Conservation (phyloP, 192 early-diverging fungal genomes). For the Spizellomyces punctatus region DNA sequence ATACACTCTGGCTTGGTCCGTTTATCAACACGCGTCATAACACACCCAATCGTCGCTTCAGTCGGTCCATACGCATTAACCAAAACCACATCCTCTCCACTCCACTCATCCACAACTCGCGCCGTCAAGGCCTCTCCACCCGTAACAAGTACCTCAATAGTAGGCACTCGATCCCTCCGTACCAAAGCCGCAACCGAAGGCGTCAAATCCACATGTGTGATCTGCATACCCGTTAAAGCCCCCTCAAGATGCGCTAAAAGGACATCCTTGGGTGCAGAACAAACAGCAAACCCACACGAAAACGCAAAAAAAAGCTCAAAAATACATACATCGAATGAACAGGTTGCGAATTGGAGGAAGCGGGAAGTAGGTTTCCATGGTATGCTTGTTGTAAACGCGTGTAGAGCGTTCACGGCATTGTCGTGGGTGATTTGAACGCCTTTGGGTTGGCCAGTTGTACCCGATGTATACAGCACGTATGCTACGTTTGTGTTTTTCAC, state of each 20-base stretch:
- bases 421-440: conserved; percentile 37
- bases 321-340: conserved; percentile 32
- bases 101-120: conserved; percentile 18
- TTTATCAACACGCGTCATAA: conserved; percentile 14
- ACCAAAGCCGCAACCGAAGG: not conserved
- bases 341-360: conserved; percentile 24
- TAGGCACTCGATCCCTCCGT: conserved; percentile 5
- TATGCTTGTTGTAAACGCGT: not conserved
- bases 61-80: conserved; percentile 37
- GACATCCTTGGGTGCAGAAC: conserved; percentile 8
- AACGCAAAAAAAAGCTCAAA: conserved; percentile 33
- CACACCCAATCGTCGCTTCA: conserved; percentile 34
- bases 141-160: not conserved
- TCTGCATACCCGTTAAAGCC: not conserved
- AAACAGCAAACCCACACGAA: conserved; percentile 16
- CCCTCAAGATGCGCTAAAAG: not conserved
- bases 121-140: conserved; percentile 20
- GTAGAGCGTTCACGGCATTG: conserved; percentile 3
- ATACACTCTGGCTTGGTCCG: conserved; percentile 2
- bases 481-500: conserved; percentile 12
- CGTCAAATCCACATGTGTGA: conserved; percentile 10
- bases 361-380: not conserved
- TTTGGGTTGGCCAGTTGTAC: conserved; percentile 47
- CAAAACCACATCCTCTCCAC: conserved; percentile 11
- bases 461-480: conserved; percentile 46